phyloP scores from a whole-genome alignment of 345 rosid genomes.

The Syzygium aqueum region DNA sequence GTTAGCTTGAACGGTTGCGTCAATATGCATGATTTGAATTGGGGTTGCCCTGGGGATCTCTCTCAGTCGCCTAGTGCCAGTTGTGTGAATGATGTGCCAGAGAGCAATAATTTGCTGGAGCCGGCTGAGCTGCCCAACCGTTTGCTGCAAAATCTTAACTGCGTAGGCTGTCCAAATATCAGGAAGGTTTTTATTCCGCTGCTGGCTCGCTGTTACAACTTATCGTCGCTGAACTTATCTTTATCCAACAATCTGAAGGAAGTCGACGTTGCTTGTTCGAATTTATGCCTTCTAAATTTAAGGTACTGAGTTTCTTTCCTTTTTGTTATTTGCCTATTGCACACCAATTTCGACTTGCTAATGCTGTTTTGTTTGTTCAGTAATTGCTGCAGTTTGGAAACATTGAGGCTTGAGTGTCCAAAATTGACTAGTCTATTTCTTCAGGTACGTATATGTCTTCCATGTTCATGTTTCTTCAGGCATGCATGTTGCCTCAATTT shows the following conservation, averaged over 20 bases:
- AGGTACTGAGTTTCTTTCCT: constrained; percentile 29
- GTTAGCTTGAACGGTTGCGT: constrained; percentile 90
- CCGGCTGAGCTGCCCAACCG: constrained; percentile 44
- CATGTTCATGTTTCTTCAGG: neutral
- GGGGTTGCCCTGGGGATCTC: constrained; percentile 50
- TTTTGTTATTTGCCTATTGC: neutral
- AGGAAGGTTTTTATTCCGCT: constrained; percentile 80
- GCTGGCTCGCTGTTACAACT: constrained; percentile 61
- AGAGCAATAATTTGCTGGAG: constrained; percentile 18
- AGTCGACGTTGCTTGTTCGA: constrained; percentile 69
- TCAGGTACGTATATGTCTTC: neutral
- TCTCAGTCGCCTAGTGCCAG: constrained; percentile 19
- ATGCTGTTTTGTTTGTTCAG: constrained; percentile 21
- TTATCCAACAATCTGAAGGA: constrained; percentile 82
- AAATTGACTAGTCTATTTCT: constrained; percentile 82
- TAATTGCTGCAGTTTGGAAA: constrained; percentile 84
- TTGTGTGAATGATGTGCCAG: constrained; percentile 10
- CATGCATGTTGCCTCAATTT: neutral
- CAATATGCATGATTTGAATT: constrained; percentile 92
- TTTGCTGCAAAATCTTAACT: constrained; percentile 84
- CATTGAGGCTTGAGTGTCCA: constrained; percentile 72
- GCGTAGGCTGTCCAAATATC: constrained; percentile 90
- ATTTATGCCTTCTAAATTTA: constrained; percentile 62
- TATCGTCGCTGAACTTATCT: constrained; percentile 79
- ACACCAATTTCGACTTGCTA: neutral